Base-by-base conservation (phyloP, 1,139 yeast genomes). In the Hanseniaspora sp. region DNA sequence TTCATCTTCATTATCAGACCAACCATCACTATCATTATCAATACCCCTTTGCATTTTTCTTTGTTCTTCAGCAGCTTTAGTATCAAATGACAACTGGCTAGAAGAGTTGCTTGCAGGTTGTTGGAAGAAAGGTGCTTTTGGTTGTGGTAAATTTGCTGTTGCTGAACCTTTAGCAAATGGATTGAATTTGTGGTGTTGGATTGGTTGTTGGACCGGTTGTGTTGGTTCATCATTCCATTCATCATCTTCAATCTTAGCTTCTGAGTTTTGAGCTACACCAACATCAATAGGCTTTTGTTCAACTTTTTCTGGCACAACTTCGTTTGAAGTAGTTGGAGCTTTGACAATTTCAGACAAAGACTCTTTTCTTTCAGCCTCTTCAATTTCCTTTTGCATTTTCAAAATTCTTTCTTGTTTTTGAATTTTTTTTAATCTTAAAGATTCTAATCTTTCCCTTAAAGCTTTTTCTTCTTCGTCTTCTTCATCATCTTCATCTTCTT, bases 21-120 rank as follows among this genome's bases (percentile, higher is more conserved):
- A 80, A 57, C 79, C 80, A 59, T 63, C 65, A 42, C 46, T 42
- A 54, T 73, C 76, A 42, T 58, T 62, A 39, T 56, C 59, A 48
- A 75, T 64, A 4, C 87, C 86, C 64, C 85, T 71, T 65, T 82
- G 87, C 7, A 82, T 74, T 23, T 74, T 78, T 63, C 87, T 72
- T 65, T 82, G 87, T 1, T 78, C 79, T 52, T 77, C 82, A 7
- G 82, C 77, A 58, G 80, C 79, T 58, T 73, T 71, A 0, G 77
- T 70, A 62, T 80, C 84, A 57, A 78, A 67, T 13, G 69, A 62
- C n/a, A 33, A 5, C 2, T 69, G 60, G 1, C 67, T 60, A 4
- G 62, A 46, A 13, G 62, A 53, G 9, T 57, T 48, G 5, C 15
- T 43, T 15, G n/a, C 17, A n/a, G 56, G 53, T 23, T 76, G 74